A percentile compares a stretch with the other conserved stretches of the same genome.
These are phyloP conservation scores for Poteriospumella lacustris DNA, from an alignment of 108 stramenopile species.

Conservation along the genomic window DNA sequence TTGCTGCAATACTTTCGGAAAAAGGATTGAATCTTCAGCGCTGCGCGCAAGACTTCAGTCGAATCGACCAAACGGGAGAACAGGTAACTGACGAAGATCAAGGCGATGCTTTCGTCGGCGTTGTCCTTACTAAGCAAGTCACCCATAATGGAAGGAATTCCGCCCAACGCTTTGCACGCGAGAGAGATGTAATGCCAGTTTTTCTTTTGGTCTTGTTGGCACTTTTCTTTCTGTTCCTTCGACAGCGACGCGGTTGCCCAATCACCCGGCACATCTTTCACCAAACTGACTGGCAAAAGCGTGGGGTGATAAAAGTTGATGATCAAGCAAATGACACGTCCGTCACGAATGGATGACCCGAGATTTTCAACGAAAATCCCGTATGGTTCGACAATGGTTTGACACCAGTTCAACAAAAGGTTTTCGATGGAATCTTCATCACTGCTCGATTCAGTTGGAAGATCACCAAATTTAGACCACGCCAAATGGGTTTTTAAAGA, in stretches of 20 bases:
- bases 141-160: conserved; percentile 73
- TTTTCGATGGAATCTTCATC: conserved; percentile 47
- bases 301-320: conserved; percentile 82
- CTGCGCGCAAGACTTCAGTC: conserved; percentile 65
- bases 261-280: too few species aligned
- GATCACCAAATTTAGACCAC: too few species aligned
- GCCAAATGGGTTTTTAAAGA: not conserved
- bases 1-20: conserved; percentile 42
- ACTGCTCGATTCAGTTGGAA: too few species aligned
- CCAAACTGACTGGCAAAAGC: conserved; percentile 54
- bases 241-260: too few species aligned
- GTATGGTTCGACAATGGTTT: conserved; percentile 68
- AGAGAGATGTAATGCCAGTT: conserved; percentile 60
- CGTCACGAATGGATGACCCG: conserved; percentile 74
- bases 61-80: conserved; percentile 79
- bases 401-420: conserved; percentile 73
- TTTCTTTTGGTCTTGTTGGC: conserved; percentile 57
- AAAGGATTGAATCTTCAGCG: conserved; percentile 35
- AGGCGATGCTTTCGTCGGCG: conserved; percentile 70
- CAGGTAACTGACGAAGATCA: conserved; percentile 70
- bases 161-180: conserved; percentile 66
- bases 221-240: too few species aligned
- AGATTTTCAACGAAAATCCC: conserved; percentile 64
- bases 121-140: conserved; percentile 57
- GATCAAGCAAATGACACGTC: conserved; percentile 70